Base-by-base conservation (phyloP, 139 green algal species). In the Coccomyxa sp. region DNA sequence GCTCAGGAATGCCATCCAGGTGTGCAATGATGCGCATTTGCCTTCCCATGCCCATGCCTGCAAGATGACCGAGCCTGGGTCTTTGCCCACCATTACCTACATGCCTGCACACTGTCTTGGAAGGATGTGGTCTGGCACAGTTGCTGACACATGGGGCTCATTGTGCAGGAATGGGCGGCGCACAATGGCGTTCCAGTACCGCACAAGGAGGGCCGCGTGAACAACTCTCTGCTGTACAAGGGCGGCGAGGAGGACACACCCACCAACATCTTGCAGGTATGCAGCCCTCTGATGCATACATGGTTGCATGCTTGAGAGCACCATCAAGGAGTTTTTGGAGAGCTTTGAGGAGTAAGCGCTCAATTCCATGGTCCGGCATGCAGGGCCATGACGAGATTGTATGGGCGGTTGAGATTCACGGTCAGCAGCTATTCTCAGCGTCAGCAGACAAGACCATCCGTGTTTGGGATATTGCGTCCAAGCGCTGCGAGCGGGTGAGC, bases 361-460 rank as follows among this genome's bases (percentile, higher is more conserved):
- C 68, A 7, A 35, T 10, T 72, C 6, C 31, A 72, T 72, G 2
- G 64, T 39, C 2, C 34, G 14, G 9, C 38, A 1, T 72, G 69
- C 87, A 96, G 86, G 95, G 94, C 0, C 95, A 98, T 79, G 90
- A 97, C 41, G 94, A 98, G 84, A 98, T 98, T 78, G 92, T 98
- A 0, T 98, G 95, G 95, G 93, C 94, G 14, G 87, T 98, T 22
- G 92, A 97, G 81, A 91, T 93, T 12, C 77, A 87, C 29, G 92
- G 87, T 24, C 75, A 80, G 64, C 79, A 86, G 0, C 82, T 98
- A 10, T 95, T 97, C 79, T 94, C 88, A 8, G 95, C 94, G 0
- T 96, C 90, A 6, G 94, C 94, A 18, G 95, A 98, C 85, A 95
- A 95, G 73, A 97, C 93, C 29, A 94, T 98, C 54, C 90, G 94